Evolutionary conservation across 2,329 filamentous ascomycete species (phyloP).

Genomic region (Microcyclosporella mali): DNA sequence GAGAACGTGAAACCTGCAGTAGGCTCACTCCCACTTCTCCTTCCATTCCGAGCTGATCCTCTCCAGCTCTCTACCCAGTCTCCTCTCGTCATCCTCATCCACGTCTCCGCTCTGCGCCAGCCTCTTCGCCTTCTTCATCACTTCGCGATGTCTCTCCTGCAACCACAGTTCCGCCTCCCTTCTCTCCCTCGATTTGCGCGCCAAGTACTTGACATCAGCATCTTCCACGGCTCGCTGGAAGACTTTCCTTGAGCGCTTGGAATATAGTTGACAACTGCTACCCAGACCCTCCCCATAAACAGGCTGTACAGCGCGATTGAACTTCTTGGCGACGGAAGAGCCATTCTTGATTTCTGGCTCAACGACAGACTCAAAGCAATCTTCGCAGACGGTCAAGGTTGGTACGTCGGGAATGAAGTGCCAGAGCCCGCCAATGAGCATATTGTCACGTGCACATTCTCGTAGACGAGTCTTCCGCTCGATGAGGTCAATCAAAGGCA

Average conservation of each 20-base stretch:
- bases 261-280: conserved; percentile 71
- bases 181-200: conserved; percentile 53
- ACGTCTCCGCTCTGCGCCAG: conserved; percentile 34
- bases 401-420: conserved; percentile 65
- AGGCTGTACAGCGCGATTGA: conserved; percentile 56
- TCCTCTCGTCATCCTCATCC: conserved; percentile 51
- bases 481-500: conserved; percentile 58
- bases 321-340: conserved; percentile 56
- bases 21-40: conserved; percentile 41
- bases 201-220: conserved; percentile 62
- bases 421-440: conserved; percentile 61
- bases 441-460: conserved; percentile 61
- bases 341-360: conserved; percentile 56
- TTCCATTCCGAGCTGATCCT: conserved; percentile 47
- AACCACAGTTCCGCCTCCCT: conserved; percentile 55
- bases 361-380: conserved; percentile 79
- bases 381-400: conserved; percentile 76
- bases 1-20: too few relatives aligned
- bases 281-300: conserved; percentile 46
- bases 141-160: conserved; percentile 45
- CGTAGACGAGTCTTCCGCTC: conserved; percentile 51
- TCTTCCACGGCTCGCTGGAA: conserved; percentile 62
- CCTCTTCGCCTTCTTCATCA: conserved; percentile 30
- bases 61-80: conserved; percentile 48
- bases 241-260: conserved; percentile 66